phyloP scores from a whole-genome alignment of 495 filamentous ascomycete genomes.

The Aspergillus haitiensis region DNA sequence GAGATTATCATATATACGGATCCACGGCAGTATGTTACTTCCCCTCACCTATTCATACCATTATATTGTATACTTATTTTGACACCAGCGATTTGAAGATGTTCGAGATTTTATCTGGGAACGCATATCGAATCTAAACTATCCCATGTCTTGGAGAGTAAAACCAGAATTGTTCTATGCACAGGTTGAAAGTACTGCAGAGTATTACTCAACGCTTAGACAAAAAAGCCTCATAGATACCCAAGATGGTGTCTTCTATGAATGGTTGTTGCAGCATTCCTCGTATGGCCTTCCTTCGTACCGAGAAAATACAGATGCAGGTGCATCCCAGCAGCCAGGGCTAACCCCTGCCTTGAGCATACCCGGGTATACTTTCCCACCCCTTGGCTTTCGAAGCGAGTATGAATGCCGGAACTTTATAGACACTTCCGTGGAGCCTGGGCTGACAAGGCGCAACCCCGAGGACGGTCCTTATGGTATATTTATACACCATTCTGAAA shows the following conservation, averaged over 20 bases:
- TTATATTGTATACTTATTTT: not conserved
- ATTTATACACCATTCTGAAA: too few relatives aligned
- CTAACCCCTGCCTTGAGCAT: too few relatives aligned
- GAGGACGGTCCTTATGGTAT: too few relatives aligned
- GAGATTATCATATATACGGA: not conserved
- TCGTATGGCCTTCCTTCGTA: too few relatives aligned
- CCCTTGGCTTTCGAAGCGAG: too few relatives aligned
- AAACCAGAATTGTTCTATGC: not conserved
- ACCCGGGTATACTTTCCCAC: too few relatives aligned
- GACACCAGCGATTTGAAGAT: not conserved
- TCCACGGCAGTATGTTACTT: not conserved
- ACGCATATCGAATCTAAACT: not conserved
- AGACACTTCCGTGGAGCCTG: too few relatives aligned
- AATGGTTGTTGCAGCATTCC: not conserved
- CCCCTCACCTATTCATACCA: not conserved
- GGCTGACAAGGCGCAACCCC: too few relatives aligned
- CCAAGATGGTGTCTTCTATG: not conserved
- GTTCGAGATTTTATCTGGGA: slow-evolving; percentile 1
- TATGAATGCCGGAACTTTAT: too few relatives aligned
- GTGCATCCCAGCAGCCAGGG: too few relatives aligned
- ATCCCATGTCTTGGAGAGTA: not conserved
- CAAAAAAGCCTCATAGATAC: not conserved
- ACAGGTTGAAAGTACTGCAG: not conserved
- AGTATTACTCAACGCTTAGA: not conserved
- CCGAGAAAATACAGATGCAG: too few relatives aligned